phyloP scores from a whole-genome alignment of 306 rosid species.

The Inga laurina region DNA sequence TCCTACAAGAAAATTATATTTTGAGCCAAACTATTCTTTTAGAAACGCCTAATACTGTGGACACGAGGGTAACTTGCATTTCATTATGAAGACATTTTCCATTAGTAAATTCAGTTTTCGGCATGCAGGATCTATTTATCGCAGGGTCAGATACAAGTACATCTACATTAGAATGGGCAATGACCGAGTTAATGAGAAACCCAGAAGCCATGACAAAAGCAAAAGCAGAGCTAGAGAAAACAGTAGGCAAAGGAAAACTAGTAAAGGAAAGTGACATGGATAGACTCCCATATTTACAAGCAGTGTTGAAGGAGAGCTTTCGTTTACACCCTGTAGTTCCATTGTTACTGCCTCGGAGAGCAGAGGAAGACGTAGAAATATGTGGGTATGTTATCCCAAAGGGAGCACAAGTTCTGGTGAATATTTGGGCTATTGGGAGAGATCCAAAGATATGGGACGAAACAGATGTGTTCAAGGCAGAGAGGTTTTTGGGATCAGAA shows the following conservation, averaged over 20 bases:
- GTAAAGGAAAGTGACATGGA: neutral
- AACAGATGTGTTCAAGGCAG: neutral
- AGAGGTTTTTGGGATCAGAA: neutral
- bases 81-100: too few relatives aligned
- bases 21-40: too few relatives aligned
- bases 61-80: too few relatives aligned
- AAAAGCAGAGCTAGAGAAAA: neutral
- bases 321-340: neutral
- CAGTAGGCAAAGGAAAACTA: neutral
- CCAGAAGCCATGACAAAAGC: neutral
- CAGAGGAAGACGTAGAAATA: neutral
- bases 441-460: neutral
- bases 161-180: neutral
- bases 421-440: neutral
- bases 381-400: neutral
- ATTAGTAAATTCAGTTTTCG: too few relatives aligned
- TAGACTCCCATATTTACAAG: constrained; percentile 1
- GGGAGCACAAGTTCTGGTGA: neutral
- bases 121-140: neutral
- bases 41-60: too few relatives aligned
- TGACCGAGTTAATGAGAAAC: neutral
- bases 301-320: neutral
- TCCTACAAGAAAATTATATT: too few relatives aligned
- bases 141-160: constrained; percentile 10
- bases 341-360: neutral